Evolutionary conservation across 2,329 filamentous ascomycete species (phyloP), one percentile per base, ranked within the genome.

Genomic region (Mollisia scopiformis): DNA sequence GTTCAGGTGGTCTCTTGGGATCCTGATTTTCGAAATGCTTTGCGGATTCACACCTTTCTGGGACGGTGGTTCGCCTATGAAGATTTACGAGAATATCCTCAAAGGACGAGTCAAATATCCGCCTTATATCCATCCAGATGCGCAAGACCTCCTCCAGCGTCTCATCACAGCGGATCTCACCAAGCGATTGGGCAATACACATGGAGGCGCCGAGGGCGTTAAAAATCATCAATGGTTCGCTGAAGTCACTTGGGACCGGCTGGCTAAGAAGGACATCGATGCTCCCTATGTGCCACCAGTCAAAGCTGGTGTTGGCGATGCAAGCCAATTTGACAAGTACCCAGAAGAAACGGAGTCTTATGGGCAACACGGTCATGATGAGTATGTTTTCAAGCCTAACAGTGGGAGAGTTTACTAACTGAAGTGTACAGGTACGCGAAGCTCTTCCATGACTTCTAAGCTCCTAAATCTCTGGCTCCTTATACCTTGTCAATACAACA

Each of bases 31-130:
- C 76, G 95, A 99, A 82, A 99, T 99, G 95, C 86, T 99, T 37
- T 98, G 95, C 75, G 95, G 95, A 28, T 99, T 97, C 78, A 99
- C 95, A 5, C 95, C 95, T 5, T 99, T 99, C 81, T 99, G 95
- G 94, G 95, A 99, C 76, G 92, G 91, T 71, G 95, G 94, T 58
- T 97, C 92, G 47, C 94, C 95, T 2, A 96, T 99, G 87, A 97
- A 97, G 79, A 99, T 99, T 73, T 99, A 99, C 79, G 95, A 99
- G 80, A 99, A 99, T 76, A 99, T 99, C 72, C 85, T 99, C 66
- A 93, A 93, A 73, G 95, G 94, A 62, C 89, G 91, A 71, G 91
- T 99, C 77, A 98, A 97, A 79, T 99, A 98, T 75, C 95, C 95
- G 57, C 89, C 91, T 6, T 99, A 98, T 75, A 91, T 99, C 71